A percentile compares a stretch with the other conserved stretches of the same genome.
phyloP scores from a whole-genome alignment of 352 stramenopile species.

The Globisporangium middletonii region DNA sequence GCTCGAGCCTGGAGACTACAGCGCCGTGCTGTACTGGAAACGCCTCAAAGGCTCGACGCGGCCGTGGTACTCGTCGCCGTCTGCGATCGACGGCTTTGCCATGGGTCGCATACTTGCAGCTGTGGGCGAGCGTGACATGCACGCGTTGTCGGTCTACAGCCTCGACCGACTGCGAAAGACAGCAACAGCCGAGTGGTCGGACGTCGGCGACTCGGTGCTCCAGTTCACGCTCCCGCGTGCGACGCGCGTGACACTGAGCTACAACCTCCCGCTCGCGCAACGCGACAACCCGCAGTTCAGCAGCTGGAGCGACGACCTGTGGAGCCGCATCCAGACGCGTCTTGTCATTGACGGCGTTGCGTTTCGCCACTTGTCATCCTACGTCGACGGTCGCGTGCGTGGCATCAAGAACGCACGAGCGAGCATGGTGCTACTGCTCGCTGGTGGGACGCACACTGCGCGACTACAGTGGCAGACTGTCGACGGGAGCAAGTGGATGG shows the following conservation, averaged over 20 bases:
- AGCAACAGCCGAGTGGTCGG: slow-evolving; percentile 48
- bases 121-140: slow-evolving; percentile 37
- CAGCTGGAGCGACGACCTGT: slow-evolving; percentile 34
- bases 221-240: slow-evolving; percentile 54
- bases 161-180: slow-evolving; percentile 31
- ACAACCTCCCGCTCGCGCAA: slow-evolving; percentile 67
- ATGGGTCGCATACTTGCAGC: slow-evolving; percentile 57
- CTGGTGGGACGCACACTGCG: slow-evolving; percentile 49
- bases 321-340: slow-evolving; percentile 52
- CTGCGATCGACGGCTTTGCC: slow-evolving; percentile 58
- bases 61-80: slow-evolving; percentile 56
- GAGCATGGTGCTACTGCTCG: slow-evolving; percentile 54
- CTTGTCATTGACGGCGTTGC: slow-evolving; percentile 62
- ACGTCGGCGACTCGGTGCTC: slow-evolving; percentile 73
- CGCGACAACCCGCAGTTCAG: slow-evolving; percentile 66
- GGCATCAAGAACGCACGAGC: slow-evolving; percentile 68
- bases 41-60: slow-evolving; percentile 34
- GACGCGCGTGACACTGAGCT: slow-evolving; percentile 58
- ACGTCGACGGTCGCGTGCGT: slow-evolving; percentile 58
- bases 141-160: slow-evolving; percentile 53
- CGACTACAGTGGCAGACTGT: slow-evolving; percentile 77
- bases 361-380: slow-evolving; percentile 62
- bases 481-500: slow-evolving; percentile 53
- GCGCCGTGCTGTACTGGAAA: slow-evolving; percentile 53
- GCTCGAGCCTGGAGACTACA: slow-evolving; percentile 62